Conservation (phyloP, 257 asterid genomes). For the Buddleja alternifolia region DNA sequence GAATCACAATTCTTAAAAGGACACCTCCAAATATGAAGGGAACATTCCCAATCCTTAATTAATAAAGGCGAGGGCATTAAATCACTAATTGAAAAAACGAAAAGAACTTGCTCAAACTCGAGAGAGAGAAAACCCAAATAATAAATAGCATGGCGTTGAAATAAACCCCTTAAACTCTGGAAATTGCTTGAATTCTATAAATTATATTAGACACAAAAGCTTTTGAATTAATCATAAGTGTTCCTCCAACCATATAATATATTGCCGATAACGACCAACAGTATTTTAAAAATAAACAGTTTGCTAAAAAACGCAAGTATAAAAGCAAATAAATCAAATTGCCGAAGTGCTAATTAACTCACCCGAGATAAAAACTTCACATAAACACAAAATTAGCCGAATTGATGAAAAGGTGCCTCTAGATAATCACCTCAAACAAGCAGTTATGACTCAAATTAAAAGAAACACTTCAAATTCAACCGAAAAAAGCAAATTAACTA, state of each 20-base stretch:
- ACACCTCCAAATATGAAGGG: background rate
- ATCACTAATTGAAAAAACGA: background rate
- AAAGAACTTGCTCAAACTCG: constrained; percentile 1
- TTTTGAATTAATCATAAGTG: no score
- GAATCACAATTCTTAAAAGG: background rate
- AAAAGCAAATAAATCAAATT: background rate
- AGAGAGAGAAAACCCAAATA: background rate
- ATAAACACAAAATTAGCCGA: background rate
- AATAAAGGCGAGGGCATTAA: background rate
- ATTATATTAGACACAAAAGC: background rate
- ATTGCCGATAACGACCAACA: background rate
- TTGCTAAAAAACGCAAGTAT: background rate
- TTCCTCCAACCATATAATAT: constrained; percentile 1
- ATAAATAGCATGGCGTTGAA: background rate
- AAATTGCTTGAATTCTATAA: background rate
- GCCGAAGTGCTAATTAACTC: background rate
- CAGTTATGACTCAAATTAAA: background rate
- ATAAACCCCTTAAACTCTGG: background rate
- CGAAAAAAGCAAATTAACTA: constrained; percentile 9
- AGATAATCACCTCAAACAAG: constrained; percentile 13
- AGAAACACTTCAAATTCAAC: constrained; percentile 11
- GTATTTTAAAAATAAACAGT: background rate
- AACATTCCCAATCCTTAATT: background rate
- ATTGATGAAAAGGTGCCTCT: background rate
- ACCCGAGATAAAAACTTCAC: background rate